Percentiles rank a stretch among this genome's conserved stretches.
These are phyloP conservation scores for Antarctomyces pellizariae DNA, from an alignment of 495 filamentous ascomycete genomes.

Conservation along the genomic window DNA sequence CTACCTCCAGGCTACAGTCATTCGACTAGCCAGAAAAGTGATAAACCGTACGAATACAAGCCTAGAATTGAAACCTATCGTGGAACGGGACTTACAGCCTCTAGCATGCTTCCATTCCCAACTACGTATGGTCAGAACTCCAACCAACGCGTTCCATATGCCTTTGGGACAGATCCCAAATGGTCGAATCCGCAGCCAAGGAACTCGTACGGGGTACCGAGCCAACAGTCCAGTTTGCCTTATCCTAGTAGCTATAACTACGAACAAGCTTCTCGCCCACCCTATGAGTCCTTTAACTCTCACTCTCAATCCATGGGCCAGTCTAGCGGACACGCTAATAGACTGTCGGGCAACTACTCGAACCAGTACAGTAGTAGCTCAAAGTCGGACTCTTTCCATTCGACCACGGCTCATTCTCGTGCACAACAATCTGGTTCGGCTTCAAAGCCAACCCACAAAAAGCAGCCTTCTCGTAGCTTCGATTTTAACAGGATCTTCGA, in stretches of 20 bases:
- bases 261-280: conserved; percentile 1
- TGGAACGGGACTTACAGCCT: conserved; percentile 6
- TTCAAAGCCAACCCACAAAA: not conserved
- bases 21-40: conserved; percentile 7
- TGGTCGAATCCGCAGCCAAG: conserved; percentile 1
- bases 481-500: conserved; percentile 9
- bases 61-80: conserved; percentile 16
- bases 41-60: conserved; percentile 31
- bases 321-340: too few species aligned
- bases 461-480: conserved; percentile 2
- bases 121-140: conserved; percentile 6
- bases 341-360: too few species aligned
- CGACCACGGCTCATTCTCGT: not conserved
- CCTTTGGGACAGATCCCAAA: conserved; percentile 8
- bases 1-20: conserved; percentile 2
- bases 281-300: not conserved
- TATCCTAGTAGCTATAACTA: not conserved
- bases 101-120: conserved; percentile 4
- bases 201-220: too few species aligned
- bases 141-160: conserved; percentile 1
- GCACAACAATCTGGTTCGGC: not conserved
- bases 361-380: too few species aligned
- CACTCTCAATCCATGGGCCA: not conserved
- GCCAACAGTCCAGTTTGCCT: not conserved
- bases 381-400: too few species aligned